Conservation (phyloP, 768 basidiomycete genomes). For the Amanita pseudoporphyria region DNA sequence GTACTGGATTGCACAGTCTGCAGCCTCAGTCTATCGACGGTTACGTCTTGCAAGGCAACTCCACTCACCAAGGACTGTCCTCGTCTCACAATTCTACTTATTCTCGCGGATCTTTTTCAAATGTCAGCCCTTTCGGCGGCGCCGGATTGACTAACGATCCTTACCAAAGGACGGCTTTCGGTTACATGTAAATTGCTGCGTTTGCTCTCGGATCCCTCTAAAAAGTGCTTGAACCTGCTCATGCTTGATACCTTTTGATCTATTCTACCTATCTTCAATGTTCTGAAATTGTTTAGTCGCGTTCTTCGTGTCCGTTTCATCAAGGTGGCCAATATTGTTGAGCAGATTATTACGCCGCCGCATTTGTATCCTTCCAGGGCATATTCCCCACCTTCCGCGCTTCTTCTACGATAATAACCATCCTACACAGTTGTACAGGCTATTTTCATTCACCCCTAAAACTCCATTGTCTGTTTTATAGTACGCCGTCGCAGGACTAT, state of each 20-base stretch:
- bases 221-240: constrained; percentile 17
- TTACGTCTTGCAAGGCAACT: constrained; percentile 71
- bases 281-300: constrained; percentile 34
- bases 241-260: constrained; percentile 28
- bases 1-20: constrained; percentile 46
- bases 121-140: constrained; percentile 41
- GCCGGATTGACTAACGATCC: constrained; percentile 55
- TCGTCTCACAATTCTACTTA: constrained; percentile 52
- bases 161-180: constrained; percentile 66
- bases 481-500: constrained; percentile 52
- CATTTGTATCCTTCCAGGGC: constrained; percentile 69
- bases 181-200: constrained; percentile 59
- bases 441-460: constrained; percentile 37
- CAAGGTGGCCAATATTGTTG: constrained; percentile 28
- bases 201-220: constrained; percentile 15
- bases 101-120: constrained; percentile 43
- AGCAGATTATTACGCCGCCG: constrained; percentile 24
- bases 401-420: constrained; percentile 34
- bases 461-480: constrained; percentile 63
- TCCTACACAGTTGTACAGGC: constrained; percentile 55
- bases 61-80: constrained; percentile 52
- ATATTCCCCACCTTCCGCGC: constrained; percentile 46
- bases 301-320: constrained; percentile 27
- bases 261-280: constrained; percentile 30
- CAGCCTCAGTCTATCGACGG: constrained; percentile 71